A percentile compares a stretch with the other conserved stretches of the same genome.
phyloP scores from a whole-genome alignment of 2,329 filamentous ascomycete species.

The Fusarium sp. region DNA sequence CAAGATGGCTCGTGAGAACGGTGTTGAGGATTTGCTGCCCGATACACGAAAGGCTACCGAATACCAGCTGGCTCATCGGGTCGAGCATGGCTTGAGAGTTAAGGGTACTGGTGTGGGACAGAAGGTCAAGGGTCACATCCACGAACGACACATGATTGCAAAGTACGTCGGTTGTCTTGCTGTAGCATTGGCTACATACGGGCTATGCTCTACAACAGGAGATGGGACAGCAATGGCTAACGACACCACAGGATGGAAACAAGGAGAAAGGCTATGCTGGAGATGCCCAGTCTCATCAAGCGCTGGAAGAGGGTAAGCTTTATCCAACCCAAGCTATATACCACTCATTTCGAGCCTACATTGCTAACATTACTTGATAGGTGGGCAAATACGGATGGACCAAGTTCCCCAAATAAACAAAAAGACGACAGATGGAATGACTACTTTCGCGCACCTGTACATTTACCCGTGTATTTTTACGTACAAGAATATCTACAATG shows the following conservation, averaged over 20 bases:
- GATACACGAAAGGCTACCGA: constrained; percentile 80
- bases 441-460: constrained; percentile 44
- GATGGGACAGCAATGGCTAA: constrained; percentile 29
- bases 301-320: constrained; percentile 85
- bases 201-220: background rate
- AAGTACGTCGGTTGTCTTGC: constrained; percentile 62
- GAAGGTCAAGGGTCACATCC: constrained; percentile 92
- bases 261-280: constrained; percentile 90
- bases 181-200: background rate
- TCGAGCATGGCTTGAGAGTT: constrained; percentile 83
- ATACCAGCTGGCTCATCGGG: constrained; percentile 74
- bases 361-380: constrained; percentile 56
- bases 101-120: constrained; percentile 94
- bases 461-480: constrained; percentile 51
- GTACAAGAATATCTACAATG: constrained; percentile 40
- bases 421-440: constrained; percentile 29
- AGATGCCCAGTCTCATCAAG: constrained; percentile 92
- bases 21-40: constrained; percentile 84
- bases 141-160: constrained; percentile 86
- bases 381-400: constrained; percentile 66
- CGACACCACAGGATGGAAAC: constrained; percentile 75
- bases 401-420: constrained; percentile 66
- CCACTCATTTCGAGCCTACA: background rate
- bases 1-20: constrained; percentile 82
- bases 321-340: background rate